phyloP scores from a whole-genome alignment of 371 early-diverging fungal species.

The Sporodiniella umbellata region DNA sequence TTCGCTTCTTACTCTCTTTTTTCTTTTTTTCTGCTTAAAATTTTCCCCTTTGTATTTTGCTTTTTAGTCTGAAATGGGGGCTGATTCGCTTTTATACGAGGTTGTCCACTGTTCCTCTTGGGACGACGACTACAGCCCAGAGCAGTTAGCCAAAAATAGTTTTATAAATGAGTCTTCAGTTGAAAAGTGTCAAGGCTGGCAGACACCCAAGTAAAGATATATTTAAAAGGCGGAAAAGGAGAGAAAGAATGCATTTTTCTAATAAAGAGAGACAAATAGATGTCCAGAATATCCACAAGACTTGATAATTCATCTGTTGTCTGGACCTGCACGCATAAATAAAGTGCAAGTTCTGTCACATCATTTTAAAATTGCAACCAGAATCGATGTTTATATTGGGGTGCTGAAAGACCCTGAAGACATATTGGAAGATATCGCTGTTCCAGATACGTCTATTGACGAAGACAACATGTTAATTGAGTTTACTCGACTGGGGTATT shows the following conservation, averaged over 20 bases:
- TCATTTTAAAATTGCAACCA: slow-evolving; percentile 81
- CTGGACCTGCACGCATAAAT: slow-evolving; percentile 59
- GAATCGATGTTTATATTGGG: slow-evolving; percentile 68
- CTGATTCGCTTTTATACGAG: slow-evolving; percentile 17
- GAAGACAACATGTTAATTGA: slow-evolving; percentile 37
- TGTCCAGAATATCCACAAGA: slow-evolving; percentile 74
- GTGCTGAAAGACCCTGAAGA: slow-evolving; percentile 28
- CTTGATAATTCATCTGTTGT: slow-evolving; percentile 57
- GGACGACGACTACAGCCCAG: slow-evolving; percentile 41
- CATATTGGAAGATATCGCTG: slow-evolving; percentile 13
- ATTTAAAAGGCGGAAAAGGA: background rate
- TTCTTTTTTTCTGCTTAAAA: background rate
- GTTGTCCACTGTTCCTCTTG: slow-evolving; percentile 33
- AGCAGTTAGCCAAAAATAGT: slow-evolving; percentile 32
- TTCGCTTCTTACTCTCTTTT: slow-evolving; percentile 4
- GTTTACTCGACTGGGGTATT: slow-evolving; percentile 36
- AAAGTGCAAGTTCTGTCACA: slow-evolving; percentile 75
- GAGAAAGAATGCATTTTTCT: background rate
- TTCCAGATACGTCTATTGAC: slow-evolving; percentile 14
- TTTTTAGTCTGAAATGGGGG: slow-evolving; percentile 1
- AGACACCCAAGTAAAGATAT: slow-evolving; percentile 41
- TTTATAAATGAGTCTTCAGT: slow-evolving; percentile 29
- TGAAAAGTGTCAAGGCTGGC: slow-evolving; percentile 45
- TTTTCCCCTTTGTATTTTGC: no score
- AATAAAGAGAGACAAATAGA: slow-evolving; percentile 31